Evolutionary conservation across 2,329 filamentous ascomycete species (phyloP).

Genomic region (Blastomyces parvus): DNA sequence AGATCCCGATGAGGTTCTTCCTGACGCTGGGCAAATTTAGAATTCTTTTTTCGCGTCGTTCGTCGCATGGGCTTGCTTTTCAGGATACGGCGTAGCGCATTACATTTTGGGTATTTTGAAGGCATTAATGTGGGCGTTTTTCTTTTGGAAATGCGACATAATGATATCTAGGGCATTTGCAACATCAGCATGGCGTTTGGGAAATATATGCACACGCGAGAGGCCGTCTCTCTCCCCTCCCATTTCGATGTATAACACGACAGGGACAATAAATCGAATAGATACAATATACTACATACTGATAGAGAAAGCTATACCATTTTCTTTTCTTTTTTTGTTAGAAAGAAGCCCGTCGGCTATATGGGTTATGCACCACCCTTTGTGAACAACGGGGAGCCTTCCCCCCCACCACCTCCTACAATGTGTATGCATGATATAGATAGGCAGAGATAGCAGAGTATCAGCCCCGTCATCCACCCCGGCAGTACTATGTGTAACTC

Average conservation of each 20-base stretch:
- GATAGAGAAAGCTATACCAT: background rate
- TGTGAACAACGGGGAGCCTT: no score
- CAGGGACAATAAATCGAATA: background rate
- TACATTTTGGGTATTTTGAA: background rate
- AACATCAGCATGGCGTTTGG: constrained; percentile 2
- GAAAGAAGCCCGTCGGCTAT: background rate
- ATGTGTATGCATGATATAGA: background rate
- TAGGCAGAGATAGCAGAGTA: background rate
- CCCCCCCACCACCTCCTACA: background rate
- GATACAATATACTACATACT: background rate
- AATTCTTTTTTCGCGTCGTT: background rate
- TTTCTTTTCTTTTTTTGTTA: background rate
- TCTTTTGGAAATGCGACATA: background rate
- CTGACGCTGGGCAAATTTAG: background rate
- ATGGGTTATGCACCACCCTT: background rate
- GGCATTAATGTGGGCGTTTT: background rate
- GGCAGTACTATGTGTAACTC: no score
- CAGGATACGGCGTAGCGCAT: background rate
- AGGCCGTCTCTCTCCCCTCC: background rate
- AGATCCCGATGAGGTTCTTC: constrained; percentile 41
- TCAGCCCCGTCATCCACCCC: background rate
- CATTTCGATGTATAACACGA: background rate
- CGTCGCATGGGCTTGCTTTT: background rate
- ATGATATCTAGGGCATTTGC: background rate
- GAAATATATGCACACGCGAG: background rate